These are phyloP conservation scores for Phlyctochytrium arcticum DNA, from an alignment of 192 early-diverging fungal genomes.

Conservation along the genomic window DNA sequence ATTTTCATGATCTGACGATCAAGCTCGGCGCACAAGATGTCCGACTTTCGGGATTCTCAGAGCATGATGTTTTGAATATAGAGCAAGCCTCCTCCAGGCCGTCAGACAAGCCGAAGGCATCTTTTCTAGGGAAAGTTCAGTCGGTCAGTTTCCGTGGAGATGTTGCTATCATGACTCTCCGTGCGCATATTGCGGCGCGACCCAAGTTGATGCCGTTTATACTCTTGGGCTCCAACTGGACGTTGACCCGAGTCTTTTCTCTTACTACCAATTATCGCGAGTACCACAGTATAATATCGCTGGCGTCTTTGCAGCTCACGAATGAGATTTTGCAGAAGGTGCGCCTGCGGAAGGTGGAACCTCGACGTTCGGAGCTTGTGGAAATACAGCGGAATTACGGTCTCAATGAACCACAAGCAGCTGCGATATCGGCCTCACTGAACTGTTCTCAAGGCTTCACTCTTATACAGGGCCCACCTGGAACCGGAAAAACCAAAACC, in stretches of 20 bases:
- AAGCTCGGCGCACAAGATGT: slow-evolving; percentile 35
- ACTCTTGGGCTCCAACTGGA: slow-evolving; percentile 33
- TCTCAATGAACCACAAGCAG: slow-evolving; percentile 93
- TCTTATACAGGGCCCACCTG: slow-evolving; percentile 73
- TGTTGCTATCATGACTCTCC: slow-evolving; percentile 39
- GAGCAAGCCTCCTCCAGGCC: slow-evolving; percentile 10
- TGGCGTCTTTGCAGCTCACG: slow-evolving; percentile 58
- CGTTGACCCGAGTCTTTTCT: slow-evolving; percentile 43
- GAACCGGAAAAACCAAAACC: slow-evolving; percentile 83
- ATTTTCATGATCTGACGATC: slow-evolving; percentile 70
- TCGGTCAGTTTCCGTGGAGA: slow-evolving; percentile 39
- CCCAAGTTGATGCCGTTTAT: slow-evolving; percentile 31
- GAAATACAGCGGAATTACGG: slow-evolving; percentile 50
- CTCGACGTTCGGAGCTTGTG: slow-evolving; percentile 33
- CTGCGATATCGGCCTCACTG: slow-evolving; percentile 69
- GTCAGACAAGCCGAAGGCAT: slow-evolving; percentile 7
- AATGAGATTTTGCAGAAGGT: slow-evolving; percentile 62
- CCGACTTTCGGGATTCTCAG: slow-evolving; percentile 31
- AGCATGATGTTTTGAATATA: slow-evolving; percentile 65
- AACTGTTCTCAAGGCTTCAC: slow-evolving; percentile 70
- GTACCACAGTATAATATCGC: slow-evolving; percentile 67
- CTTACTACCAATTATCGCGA: slow-evolving; percentile 79
- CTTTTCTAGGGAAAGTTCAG: slow-evolving; percentile 57
- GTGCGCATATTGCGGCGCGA: slow-evolving; percentile 42
- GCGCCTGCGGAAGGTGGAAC: slow-evolving; percentile 13